Evolutionary conservation across 106 monocot genomes (phyloP).

Genomic region (Platanthera zijinensis): DNA sequence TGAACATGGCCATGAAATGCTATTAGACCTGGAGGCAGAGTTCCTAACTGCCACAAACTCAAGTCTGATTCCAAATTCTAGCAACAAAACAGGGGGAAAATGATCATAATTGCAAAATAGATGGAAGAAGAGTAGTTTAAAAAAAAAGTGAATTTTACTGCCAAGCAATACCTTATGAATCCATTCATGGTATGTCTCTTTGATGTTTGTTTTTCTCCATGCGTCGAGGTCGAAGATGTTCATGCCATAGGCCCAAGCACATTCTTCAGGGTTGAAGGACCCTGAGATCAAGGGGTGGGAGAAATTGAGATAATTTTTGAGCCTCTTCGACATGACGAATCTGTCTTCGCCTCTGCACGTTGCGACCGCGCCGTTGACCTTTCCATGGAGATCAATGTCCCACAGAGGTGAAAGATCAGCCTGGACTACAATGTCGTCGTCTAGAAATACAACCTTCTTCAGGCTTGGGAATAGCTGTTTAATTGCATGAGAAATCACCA

Average conservation of each 20-base stretch:
- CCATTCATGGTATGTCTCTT: constrained; percentile 54
- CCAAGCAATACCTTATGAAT: constrained; percentile 33
- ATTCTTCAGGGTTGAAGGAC: constrained; percentile 26
- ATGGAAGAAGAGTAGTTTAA: neutral
- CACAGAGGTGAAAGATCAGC: constrained; percentile 34
- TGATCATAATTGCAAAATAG: neutral
- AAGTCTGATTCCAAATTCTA: constrained; percentile 72
- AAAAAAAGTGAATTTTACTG: no score
- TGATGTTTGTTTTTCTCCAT: constrained; percentile 40
- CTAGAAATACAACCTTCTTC: constrained; percentile 31
- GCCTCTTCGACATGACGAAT: constrained; percentile 37
- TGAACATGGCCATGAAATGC: constrained; percentile 74
- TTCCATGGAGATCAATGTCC: constrained; percentile 45
- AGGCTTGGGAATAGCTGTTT: constrained; percentile 69
- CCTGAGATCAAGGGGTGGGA: constrained; percentile 33
- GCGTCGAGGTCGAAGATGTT: constrained; percentile 36
- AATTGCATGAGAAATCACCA: neutral
- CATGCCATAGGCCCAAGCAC: constrained; percentile 49
- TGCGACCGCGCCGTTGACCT: constrained; percentile 35
- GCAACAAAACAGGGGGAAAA: neutral
- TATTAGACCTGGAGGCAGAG: constrained; percentile 74
- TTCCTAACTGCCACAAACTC: constrained; percentile 80
- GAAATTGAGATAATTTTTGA: constrained; percentile 38
- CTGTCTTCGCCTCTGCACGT: constrained; percentile 35
- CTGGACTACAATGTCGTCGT: constrained; percentile 35